Evolutionary conservation across 352 stramenopile species (phyloP).

Genomic region (Pythium chondricola): DNA sequence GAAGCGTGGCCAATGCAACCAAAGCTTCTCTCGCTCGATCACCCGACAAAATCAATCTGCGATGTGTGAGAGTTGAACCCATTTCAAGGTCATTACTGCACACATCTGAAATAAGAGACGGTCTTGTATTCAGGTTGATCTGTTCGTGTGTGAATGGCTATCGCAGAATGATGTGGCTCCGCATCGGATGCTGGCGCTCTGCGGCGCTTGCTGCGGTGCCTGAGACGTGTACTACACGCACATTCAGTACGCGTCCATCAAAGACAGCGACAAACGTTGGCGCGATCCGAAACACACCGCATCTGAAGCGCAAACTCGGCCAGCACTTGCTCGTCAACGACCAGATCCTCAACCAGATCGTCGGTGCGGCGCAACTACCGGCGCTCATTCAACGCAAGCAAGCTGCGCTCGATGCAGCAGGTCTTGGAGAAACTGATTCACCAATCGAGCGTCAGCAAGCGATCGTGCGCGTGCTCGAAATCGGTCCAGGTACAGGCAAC

Average conservation of each 20-base stretch:
- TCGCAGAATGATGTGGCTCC: background rate
- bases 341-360: slow-evolving; percentile 54
- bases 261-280: slow-evolving; percentile 27
- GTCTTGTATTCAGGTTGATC: background rate
- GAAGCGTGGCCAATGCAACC: too few relatives aligned
- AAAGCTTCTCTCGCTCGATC: too few relatives aligned
- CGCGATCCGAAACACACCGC: slow-evolving; percentile 44
- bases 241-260: background rate
- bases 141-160: slow-evolving; percentile 7
- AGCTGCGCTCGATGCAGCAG: background rate
- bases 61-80: background rate
- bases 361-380: slow-evolving; percentile 48
- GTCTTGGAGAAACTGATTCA: background rate
- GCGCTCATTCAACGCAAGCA: slow-evolving; percentile 13
- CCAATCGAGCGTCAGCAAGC: background rate
- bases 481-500: slow-evolving; percentile 81
- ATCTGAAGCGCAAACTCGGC: slow-evolving; percentile 77
- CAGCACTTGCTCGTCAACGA: slow-evolving; percentile 77
- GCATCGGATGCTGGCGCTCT: background rate
- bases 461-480: slow-evolving; percentile 64
- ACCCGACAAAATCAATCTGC: too few relatives aligned
- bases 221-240: background rate
- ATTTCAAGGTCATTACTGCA: background rate
- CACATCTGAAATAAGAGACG: background rate
- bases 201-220: background rate